A percentile compares a stretch with the other conserved stretches of the same genome.
Conservation (phyloP, 2,329 filamentous ascomycete genomes). For the Plenodomus biglobosus region DNA sequence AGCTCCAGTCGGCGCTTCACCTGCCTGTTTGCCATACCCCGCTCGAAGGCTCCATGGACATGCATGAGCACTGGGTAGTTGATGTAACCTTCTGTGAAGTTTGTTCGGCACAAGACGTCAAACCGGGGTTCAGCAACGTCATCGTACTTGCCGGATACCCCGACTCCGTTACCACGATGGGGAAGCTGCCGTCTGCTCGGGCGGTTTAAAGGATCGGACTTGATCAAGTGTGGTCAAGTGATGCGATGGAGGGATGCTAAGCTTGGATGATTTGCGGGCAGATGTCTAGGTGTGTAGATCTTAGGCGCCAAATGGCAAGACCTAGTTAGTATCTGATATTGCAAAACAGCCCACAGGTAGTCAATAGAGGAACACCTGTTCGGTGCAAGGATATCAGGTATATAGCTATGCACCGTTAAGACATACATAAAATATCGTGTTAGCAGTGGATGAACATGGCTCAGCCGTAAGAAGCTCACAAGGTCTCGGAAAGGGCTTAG, state of each 20-base stretch:
- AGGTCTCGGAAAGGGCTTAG: not conserved
- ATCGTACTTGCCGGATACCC: constrained; percentile 12
- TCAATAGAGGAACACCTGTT: too few relatives aligned
- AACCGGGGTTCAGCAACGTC: constrained; percentile 21
- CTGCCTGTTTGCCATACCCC: constrained; percentile 33
- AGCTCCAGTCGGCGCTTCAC: constrained; percentile 16
- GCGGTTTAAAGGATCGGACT: not conserved
- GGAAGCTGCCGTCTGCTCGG: not conserved
- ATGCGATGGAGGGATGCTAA: constrained; percentile 1
- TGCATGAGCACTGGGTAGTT: constrained; percentile 13
- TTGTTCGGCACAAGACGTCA: constrained; percentile 6
- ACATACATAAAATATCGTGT: too few relatives aligned
- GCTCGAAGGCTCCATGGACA: constrained; percentile 30
- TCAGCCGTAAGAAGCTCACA: not conserved
- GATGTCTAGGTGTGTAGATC: not conserved
- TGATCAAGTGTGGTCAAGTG: constrained; percentile 7
- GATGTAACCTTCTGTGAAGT: constrained; percentile 31
- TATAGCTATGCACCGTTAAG: too few relatives aligned
- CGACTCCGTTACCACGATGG: constrained; percentile 6
- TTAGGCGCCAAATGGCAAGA: not conserved
- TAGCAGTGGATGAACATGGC: too few relatives aligned
- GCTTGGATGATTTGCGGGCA: constrained; percentile 12
- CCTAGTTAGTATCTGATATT: too few relatives aligned
- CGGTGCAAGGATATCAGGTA: too few relatives aligned
- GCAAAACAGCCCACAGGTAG: too few relatives aligned